Evolutionary conservation across 768 basidiomycete species (phyloP).

Genomic region (Pleurotus giganteus): DNA sequence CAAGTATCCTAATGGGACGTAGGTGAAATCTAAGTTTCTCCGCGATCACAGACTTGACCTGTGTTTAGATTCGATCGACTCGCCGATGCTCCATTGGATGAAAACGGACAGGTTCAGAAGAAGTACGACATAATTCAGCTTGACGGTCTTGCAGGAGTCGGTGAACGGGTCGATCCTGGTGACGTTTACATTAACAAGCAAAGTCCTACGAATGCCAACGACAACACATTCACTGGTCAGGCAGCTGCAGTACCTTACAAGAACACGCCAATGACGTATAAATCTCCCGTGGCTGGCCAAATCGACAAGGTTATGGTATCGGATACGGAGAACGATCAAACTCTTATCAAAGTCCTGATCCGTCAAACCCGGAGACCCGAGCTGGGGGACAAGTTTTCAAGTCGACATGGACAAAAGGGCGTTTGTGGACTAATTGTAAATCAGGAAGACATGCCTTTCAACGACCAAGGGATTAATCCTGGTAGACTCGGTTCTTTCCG

Average conservation of each 20-base stretch:
- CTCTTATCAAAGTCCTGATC: constrained; percentile 94
- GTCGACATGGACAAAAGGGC: constrained; percentile 97
- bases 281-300: constrained; percentile 88
- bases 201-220: constrained; percentile 89
- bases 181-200: constrained; percentile 98
- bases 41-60: constrained; percentile 9
- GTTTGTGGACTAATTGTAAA: constrained; percentile 99
- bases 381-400: constrained; percentile 98
- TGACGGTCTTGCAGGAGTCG: constrained; percentile 94
- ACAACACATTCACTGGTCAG: constrained; percentile 85
- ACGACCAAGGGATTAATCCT: constrained; percentile 93
- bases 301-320: constrained; percentile 98
- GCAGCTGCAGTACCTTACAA: constrained; percentile 85
- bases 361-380: constrained; percentile 96
- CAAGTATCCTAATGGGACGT: constrained; percentile 97
- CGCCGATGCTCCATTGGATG: constrained; percentile 87
- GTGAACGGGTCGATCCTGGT: constrained; percentile 88
- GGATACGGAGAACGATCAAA: constrained; percentile 95
- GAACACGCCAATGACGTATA: constrained; percentile 90
- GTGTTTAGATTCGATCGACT: constrained; percentile 80
- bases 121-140: constrained; percentile 88
- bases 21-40: constrained; percentile 34
- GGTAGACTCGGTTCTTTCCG: constrained; percentile 43
- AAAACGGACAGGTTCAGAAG: constrained; percentile 75
- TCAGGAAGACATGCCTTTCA: constrained; percentile 99